Conservation (phyloP, 2,329 filamentous ascomycete genomes). For the Harringtonia aguacate region DNA sequence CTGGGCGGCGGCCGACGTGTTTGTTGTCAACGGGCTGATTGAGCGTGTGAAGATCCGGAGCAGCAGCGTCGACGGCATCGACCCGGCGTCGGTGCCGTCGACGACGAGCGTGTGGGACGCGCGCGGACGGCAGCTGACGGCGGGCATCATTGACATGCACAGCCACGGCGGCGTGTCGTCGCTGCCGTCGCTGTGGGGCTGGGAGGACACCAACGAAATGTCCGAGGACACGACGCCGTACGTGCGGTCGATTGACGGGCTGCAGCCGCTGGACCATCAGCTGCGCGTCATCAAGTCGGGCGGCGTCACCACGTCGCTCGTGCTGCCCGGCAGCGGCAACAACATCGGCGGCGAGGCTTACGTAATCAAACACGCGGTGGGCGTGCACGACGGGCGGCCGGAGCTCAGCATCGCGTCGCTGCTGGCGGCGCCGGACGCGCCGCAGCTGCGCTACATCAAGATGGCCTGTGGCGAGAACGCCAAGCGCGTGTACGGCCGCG, state of each 20-base stretch:
- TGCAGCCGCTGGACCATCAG: slow-evolving; percentile 53
- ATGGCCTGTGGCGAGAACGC: slow-evolving; percentile 68
- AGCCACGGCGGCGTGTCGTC: slow-evolving; percentile 51
- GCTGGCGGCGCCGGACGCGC: slow-evolving; percentile 53
- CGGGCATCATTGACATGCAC: slow-evolving; percentile 64
- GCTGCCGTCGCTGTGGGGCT: slow-evolving; percentile 43
- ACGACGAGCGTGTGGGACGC: slow-evolving; percentile 45
- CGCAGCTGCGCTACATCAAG: slow-evolving; percentile 59
- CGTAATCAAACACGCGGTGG: slow-evolving; percentile 57
- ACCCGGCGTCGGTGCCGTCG: slow-evolving; percentile 26
- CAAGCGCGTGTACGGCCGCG: slow-evolving; percentile 48
- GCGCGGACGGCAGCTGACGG: slow-evolving; percentile 49
- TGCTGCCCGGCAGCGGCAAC: slow-evolving; percentile 60
- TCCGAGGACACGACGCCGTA: slow-evolving; percentile 56
- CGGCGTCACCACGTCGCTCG: slow-evolving; percentile 58
- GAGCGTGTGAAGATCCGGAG: too few relatives aligned
- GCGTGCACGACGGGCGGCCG: slow-evolving; percentile 44
- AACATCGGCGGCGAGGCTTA: slow-evolving; percentile 64
- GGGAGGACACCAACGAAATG: slow-evolving; percentile 52
- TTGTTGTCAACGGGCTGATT: slow-evolving; percentile 51
- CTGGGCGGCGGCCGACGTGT: slow-evolving; percentile 51
- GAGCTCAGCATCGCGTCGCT: slow-evolving; percentile 54
- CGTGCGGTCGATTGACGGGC: slow-evolving; percentile 54
- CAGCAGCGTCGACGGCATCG: slow-evolving; percentile 17
- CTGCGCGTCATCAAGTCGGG: slow-evolving; percentile 61